Base-by-base conservation (phyloP, 2,329 filamentous ascomycete genomes). In the Alternaria rosae region DNA sequence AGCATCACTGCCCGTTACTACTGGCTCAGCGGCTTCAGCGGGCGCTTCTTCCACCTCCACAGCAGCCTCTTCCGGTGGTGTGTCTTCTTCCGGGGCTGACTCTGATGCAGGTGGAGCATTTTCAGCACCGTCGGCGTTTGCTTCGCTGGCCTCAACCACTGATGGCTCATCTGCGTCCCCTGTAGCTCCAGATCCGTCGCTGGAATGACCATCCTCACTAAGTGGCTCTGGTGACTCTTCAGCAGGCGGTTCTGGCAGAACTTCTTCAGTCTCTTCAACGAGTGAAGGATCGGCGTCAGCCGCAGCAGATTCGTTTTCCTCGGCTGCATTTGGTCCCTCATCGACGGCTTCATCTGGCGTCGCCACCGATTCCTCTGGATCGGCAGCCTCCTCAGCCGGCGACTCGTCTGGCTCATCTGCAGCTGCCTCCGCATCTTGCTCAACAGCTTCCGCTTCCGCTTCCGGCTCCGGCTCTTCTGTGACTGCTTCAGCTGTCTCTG, bases 81-180 rank as follows among this genome's bases (percentile, higher is more conserved):
- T 17, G 17, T 61, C 62, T 28, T 59, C 54, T 7, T 10, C 38
- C 13, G 54, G 15, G 17, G 32, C 53, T 47, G 28, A 15, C 8
- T 63, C 62, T 25, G 57, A 50, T 15, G 45, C 44, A 11, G 17
- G 35, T 26, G 30, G 30, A 20, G 12, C 52, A 11, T 56, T 64
- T 45, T 66, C 57, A 1, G 41, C 43, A 25, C 30, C 43, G 6
- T 23, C 56, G 17, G n/a, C 35, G 5, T 41, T 38, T 13, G 54
- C 43, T 28, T 42, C 47, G 7, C 41, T 44, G 7, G 35, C 35
- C 10, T 58, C 43, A 53, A 54, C 50, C 7, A 30, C 28, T 20
- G 48, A 28, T 3, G 52, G 30, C 30, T 55, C 61, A 15, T 35
- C n/a, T 3, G 64, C 67, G 6, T 28, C 57, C 9, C 32, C 38